Evolutionary conservation across 371 early-diverging fungal species (phyloP), one percentile per base, ranked within the genome.

Genomic region (Lichtheimia ornata): DNA sequence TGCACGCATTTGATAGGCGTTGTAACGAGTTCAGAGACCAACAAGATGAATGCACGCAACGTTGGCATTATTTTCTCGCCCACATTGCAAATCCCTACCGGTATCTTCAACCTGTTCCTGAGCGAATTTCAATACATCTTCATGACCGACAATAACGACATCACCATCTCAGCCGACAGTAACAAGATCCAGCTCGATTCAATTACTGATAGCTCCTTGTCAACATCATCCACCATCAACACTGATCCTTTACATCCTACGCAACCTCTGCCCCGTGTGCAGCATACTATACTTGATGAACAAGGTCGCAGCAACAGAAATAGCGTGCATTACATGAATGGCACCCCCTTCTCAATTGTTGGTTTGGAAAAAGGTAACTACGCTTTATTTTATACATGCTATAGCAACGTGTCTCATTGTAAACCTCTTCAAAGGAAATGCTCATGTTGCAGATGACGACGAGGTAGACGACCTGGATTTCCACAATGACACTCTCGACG

Each of bases 31-130:
- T 75, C 88, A 1, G 89, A 88, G 18, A 71, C 82, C 35, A 98
- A 97, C 84, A 93, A 91, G 76, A 98, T 98, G 98, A 97, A 88
- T 4, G 81, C 93, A 52, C 86, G 93, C 15, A 97, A 97, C 74
- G 87, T 98, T 28, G 93, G 94, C 28, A 96, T 97, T 56, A 95
- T 98, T 1, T 97, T 97, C 65, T 91, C 95, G 18, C 96, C 97
- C 4, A 96, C 97, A 9, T 75, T 97, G 5, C 91, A 91, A 5
- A 92, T 98, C 56, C 95, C 96, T 1, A 93, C 95, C 14, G 88
- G 90, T 7, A 87, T 98, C 2, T 93, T 97, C 57, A 89, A 83
- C 35, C 73, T 96, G 63, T 82, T 98, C 70, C 83, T 97, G 75
- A 83, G 90, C 2, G 93, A 96, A 54, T 98, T 94, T 70, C 88